These are phyloP conservation scores for Calonectria hongkongensis DNA, from an alignment of 2,329 filamentous ascomycete species.

Conservation along the genomic window DNA sequence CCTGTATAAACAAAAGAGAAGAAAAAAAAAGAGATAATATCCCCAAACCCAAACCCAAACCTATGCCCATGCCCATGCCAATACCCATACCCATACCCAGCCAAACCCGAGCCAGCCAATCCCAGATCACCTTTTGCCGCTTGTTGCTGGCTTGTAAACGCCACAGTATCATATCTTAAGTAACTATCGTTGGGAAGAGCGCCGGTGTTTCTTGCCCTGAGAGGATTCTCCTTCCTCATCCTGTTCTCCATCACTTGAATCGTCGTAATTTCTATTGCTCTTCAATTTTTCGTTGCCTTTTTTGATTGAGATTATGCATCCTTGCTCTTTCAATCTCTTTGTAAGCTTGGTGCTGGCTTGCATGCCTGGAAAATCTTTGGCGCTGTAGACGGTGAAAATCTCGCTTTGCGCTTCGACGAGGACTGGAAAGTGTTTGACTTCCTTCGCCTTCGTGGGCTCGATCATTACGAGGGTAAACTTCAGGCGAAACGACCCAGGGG, in stretches of 20 bases:
- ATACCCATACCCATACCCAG: too few relatives aligned
- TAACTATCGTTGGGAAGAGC: constrained; percentile 45
- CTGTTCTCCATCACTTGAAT: constrained; percentile 67
- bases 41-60: too few relatives aligned
- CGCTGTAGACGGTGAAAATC: constrained; percentile 86
- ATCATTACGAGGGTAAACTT: constrained; percentile 84
- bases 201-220: constrained; percentile 51
- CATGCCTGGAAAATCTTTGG: constrained; percentile 92
- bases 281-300: constrained; percentile 83
- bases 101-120: constrained; percentile 1
- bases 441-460: constrained; percentile 74
- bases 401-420: constrained; percentile 76
- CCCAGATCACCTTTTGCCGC: constrained; percentile 39
- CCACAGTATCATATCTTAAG: constrained; percentile 34
- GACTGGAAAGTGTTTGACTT: constrained; percentile 67
- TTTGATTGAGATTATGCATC: constrained; percentile 89
- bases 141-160: constrained; percentile 43
- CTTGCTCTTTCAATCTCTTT: constrained; percentile 84
- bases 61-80: too few relatives aligned
- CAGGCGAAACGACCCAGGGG: constrained; percentile 84
- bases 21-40: background rate
- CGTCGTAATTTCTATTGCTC: constrained; percentile 61
- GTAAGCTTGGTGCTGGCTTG: constrained; percentile 84
- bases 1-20: constrained; percentile 22
- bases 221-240: constrained; percentile 53